Conservation (phyloP, 2,329 filamentous ascomycete genomes). For the Verticillium zaregamsianum region DNA sequence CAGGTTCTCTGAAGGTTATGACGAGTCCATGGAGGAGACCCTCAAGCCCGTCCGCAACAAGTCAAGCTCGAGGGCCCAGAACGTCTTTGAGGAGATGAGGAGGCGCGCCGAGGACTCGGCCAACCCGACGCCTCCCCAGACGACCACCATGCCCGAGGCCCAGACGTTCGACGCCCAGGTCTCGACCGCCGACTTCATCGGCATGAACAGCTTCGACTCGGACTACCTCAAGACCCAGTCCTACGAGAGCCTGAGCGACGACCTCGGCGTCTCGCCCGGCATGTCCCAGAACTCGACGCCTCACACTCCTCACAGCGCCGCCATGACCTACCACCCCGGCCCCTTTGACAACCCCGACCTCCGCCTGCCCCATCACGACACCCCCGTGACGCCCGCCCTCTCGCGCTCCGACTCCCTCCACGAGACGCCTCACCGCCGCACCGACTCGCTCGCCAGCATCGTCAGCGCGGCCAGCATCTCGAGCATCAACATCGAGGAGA, state of each 20-base stretch:
- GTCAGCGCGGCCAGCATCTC: slow-evolving; percentile 56
- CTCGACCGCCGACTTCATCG: slow-evolving; percentile 52
- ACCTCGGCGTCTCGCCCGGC: slow-evolving; percentile 37
- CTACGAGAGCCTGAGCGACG: slow-evolving; percentile 27
- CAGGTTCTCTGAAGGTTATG: slow-evolving; percentile 57
- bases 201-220: slow-evolving; percentile 42
- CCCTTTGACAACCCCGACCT: slow-evolving; percentile 40
- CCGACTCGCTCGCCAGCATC: slow-evolving; percentile 56
- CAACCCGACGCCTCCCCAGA: slow-evolving; percentile 8
- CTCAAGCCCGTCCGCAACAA: slow-evolving; percentile 50
- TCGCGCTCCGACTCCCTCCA: slow-evolving; percentile 21
- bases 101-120: slow-evolving; percentile 48
- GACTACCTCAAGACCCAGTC: slow-evolving; percentile 37
- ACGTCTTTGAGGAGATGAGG: slow-evolving; percentile 56
- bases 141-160: slow-evolving; percentile 39
- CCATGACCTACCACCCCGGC: slow-evolving; percentile 28
- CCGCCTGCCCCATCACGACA: slow-evolving; percentile 16
- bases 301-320: slow-evolving; percentile 40
- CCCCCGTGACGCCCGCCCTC: slow-evolving; percentile 17
- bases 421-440: slow-evolving; percentile 44
- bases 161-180: slow-evolving; percentile 39
- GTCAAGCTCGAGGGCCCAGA: slow-evolving; percentile 39
- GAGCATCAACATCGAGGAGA: slow-evolving; percentile 60
- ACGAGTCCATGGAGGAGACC: slow-evolving; percentile 64
- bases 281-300: slow-evolving; percentile 50